These are phyloP conservation scores for Spergularia bocconei DNA, from an alignment of 148 eudicot species.

Conservation along the genomic window DNA sequence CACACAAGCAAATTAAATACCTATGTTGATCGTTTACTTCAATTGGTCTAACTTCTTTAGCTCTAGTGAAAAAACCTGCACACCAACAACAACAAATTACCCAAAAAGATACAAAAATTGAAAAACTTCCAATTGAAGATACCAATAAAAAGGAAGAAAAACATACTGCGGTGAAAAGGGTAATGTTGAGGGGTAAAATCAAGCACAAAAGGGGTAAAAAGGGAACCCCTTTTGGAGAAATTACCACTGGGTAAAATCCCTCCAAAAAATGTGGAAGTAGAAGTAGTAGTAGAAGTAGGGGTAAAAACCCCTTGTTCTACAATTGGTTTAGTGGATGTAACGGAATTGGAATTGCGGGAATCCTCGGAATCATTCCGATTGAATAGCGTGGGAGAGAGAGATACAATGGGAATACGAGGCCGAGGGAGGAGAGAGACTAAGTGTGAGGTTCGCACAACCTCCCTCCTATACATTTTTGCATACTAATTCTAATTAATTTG, in stretches of 20 bases:
- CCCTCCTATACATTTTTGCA: constrained; percentile 4
- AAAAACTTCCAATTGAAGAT: neutral
- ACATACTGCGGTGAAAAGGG: constrained; percentile 47
- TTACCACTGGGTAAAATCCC: constrained; percentile 14
- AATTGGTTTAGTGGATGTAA: neutral
- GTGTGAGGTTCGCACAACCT: constrained; percentile 34
- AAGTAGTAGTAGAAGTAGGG: neutral
- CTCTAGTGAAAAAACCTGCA: constrained; percentile 72
- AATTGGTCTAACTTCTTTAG: constrained; percentile 62
- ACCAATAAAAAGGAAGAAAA: neutral
- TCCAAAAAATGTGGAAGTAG: constrained; percentile 1
- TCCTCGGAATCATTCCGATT: constrained; percentile 6
- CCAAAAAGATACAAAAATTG: constrained; percentile 35
- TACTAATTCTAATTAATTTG: too few species aligned
- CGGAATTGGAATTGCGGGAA: constrained; percentile 6
- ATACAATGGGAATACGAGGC: constrained; percentile 3
- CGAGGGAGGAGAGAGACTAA: constrained; percentile 43
- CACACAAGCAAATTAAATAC: constrained; percentile 21
- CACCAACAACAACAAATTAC: neutral
- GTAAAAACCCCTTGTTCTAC: constrained; percentile 12
- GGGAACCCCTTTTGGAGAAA: constrained; percentile 20
- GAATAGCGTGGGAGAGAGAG: neutral
- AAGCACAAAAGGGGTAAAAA: constrained; percentile 19
- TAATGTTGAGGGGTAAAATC: constrained; percentile 15
- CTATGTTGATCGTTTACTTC: constrained; percentile 67